phyloP scores from a whole-genome alignment of 163 green algal species.

The Chlorella variabilis region DNA sequence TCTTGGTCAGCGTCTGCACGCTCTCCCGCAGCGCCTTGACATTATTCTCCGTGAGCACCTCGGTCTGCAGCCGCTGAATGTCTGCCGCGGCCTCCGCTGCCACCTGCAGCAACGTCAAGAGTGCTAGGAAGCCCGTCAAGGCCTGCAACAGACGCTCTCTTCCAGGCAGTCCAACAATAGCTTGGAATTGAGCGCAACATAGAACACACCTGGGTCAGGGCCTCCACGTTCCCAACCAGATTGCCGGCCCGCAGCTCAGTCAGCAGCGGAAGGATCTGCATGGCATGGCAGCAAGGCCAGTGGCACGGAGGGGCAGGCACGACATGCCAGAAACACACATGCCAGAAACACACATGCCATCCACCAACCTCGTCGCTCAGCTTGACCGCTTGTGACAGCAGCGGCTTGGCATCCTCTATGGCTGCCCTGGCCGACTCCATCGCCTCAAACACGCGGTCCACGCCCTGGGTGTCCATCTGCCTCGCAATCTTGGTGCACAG shows the following conservation, averaged over 20 bases:
- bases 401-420: slow-evolving; percentile 70
- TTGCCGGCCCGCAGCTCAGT: slow-evolving; percentile 81
- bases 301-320: background rate
- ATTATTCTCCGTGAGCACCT: slow-evolving; percentile 93
- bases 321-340: too few relatives aligned
- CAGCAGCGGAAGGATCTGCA: slow-evolving; percentile 72
- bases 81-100: slow-evolving; percentile 82
- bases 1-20: slow-evolving; percentile 90
- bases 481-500: slow-evolving; percentile 92
- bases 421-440: slow-evolving; percentile 75
- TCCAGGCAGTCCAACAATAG: too few relatives aligned
- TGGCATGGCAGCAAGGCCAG: background rate
- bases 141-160: too few relatives aligned
- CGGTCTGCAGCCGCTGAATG: slow-evolving; percentile 85
- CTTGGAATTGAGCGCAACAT: too few relatives aligned
- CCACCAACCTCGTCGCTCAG: slow-evolving; percentile 71
- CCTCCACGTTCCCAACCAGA: slow-evolving; percentile 84
- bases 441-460: slow-evolving; percentile 84
- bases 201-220: slow-evolving; percentile 68
- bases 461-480: slow-evolving; percentile 80
- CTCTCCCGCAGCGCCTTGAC: slow-evolving; percentile 81
- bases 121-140: too few relatives aligned
- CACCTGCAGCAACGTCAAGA: slow-evolving; percentile 47
- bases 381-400: slow-evolving; percentile 65
- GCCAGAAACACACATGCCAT: too few relatives aligned